Evolutionary conservation across 148 eudicot genomes (phyloP).

Genomic region (Vaccinium darrowii): DNA sequence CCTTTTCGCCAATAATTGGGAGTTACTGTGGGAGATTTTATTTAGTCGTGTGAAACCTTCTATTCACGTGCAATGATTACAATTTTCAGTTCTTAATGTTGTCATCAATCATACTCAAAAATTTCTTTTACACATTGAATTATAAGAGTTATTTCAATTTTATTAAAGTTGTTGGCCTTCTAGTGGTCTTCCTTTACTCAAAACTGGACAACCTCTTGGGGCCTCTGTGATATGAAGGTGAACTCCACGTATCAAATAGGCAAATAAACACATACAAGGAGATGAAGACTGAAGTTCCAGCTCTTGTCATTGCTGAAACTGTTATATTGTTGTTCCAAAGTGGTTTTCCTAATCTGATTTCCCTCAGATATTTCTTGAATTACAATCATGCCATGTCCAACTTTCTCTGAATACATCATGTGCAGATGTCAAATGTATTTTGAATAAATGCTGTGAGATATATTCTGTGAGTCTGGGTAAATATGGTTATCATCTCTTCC

Average conservation of each 20-base stretch:
- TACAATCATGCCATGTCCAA: neutral
- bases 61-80: neutral
- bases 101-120: neutral
- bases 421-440: neutral
- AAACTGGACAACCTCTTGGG: neutral
- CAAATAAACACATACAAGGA: neutral
- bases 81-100: neutral
- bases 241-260: neutral
- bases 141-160: neutral
- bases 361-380: neutral
- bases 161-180: slow-evolving; percentile 6
- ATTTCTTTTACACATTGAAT: neutral
- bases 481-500: slow-evolving; percentile 9
- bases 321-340: neutral
- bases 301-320: neutral
- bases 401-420: neutral
- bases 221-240: neutral
- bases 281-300: neutral
- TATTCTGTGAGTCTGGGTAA: neutral
- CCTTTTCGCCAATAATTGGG: neutral
- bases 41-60: no score
- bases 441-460: neutral
- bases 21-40: neutral
- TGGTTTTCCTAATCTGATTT: neutral
- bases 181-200: neutral